phyloP scores from a whole-genome alignment of 768 basidiomycete genomes.

The Coprinopsis sp. region DNA sequence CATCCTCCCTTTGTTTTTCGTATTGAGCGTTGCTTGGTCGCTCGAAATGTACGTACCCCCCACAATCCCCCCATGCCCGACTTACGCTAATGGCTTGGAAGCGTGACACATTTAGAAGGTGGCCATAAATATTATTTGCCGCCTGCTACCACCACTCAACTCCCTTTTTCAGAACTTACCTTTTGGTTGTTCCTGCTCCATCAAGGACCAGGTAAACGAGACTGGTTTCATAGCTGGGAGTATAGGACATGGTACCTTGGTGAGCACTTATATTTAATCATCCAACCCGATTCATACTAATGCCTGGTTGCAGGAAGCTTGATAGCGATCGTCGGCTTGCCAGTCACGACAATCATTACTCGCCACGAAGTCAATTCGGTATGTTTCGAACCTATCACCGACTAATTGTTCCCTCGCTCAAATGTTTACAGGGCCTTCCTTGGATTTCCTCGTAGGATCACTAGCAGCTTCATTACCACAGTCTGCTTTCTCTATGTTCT shows the following conservation, averaged over 20 bases:
- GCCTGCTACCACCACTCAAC: not conserved
- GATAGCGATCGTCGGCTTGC: conserved; percentile 65
- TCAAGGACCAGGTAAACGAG: conserved; percentile 63
- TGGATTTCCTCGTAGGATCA: conserved; percentile 75
- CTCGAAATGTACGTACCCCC: conserved; percentile 60
- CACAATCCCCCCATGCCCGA: conserved; percentile 4
- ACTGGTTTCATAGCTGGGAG: conserved; percentile 82
- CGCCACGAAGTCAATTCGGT: conserved; percentile 58
- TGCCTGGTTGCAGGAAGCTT: conserved; percentile 48
- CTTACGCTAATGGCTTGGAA: conserved; percentile 20
- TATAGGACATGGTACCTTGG: conserved; percentile 69
- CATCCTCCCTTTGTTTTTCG: conserved; percentile 66
- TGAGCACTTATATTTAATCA: conserved; percentile 25
- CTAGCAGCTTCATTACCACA: conserved; percentile 61
- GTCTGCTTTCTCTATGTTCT: conserved; percentile 70
- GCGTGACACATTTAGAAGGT: conserved; percentile 83
- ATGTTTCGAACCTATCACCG: conserved; percentile 12
- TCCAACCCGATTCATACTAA: not conserved
- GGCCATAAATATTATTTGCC: conserved; percentile 1
- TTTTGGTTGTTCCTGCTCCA: conserved; percentile 84
- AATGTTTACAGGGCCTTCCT: conserved; percentile 47
- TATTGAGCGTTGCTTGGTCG: conserved; percentile 70
- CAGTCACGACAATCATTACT: conserved; percentile 58
- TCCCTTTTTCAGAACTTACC: conserved; percentile 49
- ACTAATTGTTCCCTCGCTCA: conserved; percentile 1